Base-by-base conservation (phyloP, 805 yeast genomes). In the Naumovozyma dairenensis region DNA sequence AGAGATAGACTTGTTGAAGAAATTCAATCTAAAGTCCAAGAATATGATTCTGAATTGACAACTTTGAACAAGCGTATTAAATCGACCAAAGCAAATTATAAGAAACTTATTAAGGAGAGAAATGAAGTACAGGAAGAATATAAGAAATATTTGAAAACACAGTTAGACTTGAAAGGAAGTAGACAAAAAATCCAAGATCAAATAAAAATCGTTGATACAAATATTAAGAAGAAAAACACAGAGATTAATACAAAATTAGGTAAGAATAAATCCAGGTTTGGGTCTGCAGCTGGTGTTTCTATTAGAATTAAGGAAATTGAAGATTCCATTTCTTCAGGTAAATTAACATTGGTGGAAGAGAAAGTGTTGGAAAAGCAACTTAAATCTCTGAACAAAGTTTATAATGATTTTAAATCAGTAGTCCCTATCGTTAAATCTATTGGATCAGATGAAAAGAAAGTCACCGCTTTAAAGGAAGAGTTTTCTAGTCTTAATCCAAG, bases 271-370 rank as follows among this genome's bases (percentile, higher is more conserved):
- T 66, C 75, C 28, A 42, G 40, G 24, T 34, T 47, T 21, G 50
- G 49, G 14, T 43, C 39, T 17, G 43, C 44, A 32, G 69, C 71
- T 60, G 71, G 63, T 43, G 84, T 74, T 69, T 77, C 77, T 58
- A 63, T 64, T 35, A 72, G 77, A 56, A 66, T 81, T 50, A 55
- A 57, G 37, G 65, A 64, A 42, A 70, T 83, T 50, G 95, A 89
- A 56, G 68, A 67, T 25, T 67, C 71, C 46, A 76, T 89, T 41
- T 81, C 80, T 35, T 62, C 79, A 30, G 96, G 96, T 40, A 59
- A 68, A 28, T 67, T 89, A 56, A 72, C 82, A 50, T 72, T 89
- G 53, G 96, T 85, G 33, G 94, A 87, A 41, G 97, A 89, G 69
- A 78, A 83, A 66, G 74, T 87, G 44, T 80, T 80, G 63, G 95